Evolutionary conservation across 2,329 filamentous ascomycete genomes (phyloP), one percentile per base, ranked within the genome.

Genomic region (Trichoderma sp.): DNA sequence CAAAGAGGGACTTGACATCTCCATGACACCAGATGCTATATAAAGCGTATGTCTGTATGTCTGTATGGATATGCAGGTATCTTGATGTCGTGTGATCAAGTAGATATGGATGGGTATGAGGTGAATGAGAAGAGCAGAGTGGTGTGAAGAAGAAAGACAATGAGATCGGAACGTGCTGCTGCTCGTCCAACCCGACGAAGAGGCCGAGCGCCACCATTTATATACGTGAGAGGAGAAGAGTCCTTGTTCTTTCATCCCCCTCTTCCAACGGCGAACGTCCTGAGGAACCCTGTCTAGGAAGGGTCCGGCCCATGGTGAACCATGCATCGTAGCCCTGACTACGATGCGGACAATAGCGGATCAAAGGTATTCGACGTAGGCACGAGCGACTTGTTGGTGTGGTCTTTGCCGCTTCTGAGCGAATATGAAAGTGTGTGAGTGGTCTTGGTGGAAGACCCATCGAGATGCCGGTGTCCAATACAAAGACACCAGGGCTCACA

Each of bases 1-100:
- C 41, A 41, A 8, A 24, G 14, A 18, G 27, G 29, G 63, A 67
- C 71, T 78, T 72, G 27, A 79, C 77, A 72, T 78, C 74, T 64
- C 79, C 79, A 76, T 76, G 62, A 66, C 50, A 45, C 27, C 31
- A n/a, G 69, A 29, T 41, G 27, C 38, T 63, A 35, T 63, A 63
- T 63, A 2, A 24, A n/a, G 33, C n/a, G 62, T 38, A 41, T 41
- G 35, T 29, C 16, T 66, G 38, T 33, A 38, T 16, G 33, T 21
- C 12, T 64, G 12, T 21, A n/a, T 14, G 31, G 45, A 59, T 33
- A 14, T 33, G 21, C 29, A 21, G n/a, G 45, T 53, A 6, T 53
- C 45, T 53, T 53, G 45, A 53, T 21, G 45, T 11, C 45, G 45
- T 53, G 8, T 53, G 45, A 53, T 53, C 45, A 35, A 27, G 12